These are phyloP conservation scores for Fraxinus sp. DNA, from an alignment of 305 asterid species.

Conservation along the genomic window DNA sequence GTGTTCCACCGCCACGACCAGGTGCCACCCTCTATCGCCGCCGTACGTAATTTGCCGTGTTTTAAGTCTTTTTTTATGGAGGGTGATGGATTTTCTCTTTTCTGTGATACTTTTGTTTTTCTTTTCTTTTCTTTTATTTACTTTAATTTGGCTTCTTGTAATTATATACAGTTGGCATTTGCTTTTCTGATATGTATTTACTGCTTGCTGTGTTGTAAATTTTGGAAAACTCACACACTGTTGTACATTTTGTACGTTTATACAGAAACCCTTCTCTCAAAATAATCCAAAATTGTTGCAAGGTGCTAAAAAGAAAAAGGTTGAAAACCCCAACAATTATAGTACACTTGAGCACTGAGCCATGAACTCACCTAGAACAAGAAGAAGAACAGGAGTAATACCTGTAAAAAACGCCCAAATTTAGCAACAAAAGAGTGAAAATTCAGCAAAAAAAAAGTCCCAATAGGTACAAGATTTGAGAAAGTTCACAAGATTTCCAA, in stretches of 20 bases:
- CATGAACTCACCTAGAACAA: constrained; percentile 28
- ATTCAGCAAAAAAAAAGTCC: neutral
- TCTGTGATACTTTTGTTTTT: neutral
- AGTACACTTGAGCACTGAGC: constrained; percentile 41
- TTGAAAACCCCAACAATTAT: constrained; percentile 4
- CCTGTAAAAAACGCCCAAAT: neutral
- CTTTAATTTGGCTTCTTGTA: neutral
- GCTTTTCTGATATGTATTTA: constrained; percentile 17
- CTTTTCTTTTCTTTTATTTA: neutral
- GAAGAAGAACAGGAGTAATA: neutral
- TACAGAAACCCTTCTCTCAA: constrained; percentile 17
- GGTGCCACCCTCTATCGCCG: neutral
- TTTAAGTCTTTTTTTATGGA: neutral
- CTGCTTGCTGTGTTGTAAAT: constrained; percentile 29
- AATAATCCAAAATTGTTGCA: constrained; percentile 12
- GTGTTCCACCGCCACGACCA: neutral
- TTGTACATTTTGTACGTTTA: constrained; percentile 14
- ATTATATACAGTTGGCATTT: neutral
- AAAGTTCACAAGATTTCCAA: neutral
- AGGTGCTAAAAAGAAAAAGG: constrained; percentile 16
- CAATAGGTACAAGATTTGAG: neutral
- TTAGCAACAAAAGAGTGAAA: constrained; percentile 5
- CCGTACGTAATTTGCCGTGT: neutral
- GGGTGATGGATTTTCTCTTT: neutral
- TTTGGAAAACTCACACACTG: constrained; percentile 35